phyloP scores from a whole-genome alignment of 106 monocot species.

The Agapanthus africanus region DNA sequence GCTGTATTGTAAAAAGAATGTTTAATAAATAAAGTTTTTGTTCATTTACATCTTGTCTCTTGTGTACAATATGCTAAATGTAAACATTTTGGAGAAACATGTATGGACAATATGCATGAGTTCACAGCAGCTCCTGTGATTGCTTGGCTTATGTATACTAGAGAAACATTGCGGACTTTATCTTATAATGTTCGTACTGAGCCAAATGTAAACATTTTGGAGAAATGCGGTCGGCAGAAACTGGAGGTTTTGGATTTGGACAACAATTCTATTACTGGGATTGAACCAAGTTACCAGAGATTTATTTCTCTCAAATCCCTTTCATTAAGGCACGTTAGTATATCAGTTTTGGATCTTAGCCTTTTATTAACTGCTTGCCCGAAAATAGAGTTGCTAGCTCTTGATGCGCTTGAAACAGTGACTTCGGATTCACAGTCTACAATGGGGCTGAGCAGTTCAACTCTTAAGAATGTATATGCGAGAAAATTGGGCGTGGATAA shows the following conservation, averaged over 20 bases:
- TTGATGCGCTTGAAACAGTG: slow-evolving; percentile 67
- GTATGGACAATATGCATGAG: slow-evolving; percentile 67
- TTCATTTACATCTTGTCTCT: too few relatives aligned
- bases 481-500: slow-evolving; percentile 74
- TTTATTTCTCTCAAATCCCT: slow-evolving; percentile 73
- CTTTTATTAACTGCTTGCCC: slow-evolving; percentile 72
- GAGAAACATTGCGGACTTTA: slow-evolving; percentile 69
- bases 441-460: slow-evolving; percentile 67
- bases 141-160: slow-evolving; percentile 97
- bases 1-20: too few relatives aligned
- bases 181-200: slow-evolving; percentile 69
- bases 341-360: slow-evolving; percentile 82
- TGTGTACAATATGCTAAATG: too few relatives aligned
- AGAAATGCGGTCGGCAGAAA: slow-evolving; percentile 80
- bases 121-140: slow-evolving; percentile 94
- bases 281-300: slow-evolving; percentile 83
- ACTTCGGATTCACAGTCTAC: slow-evolving; percentile 80
- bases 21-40: too few relatives aligned
- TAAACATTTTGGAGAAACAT: slow-evolving; percentile 80
- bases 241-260: slow-evolving; percentile 74
- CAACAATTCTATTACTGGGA: slow-evolving; percentile 67
- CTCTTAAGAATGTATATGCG: slow-evolving; percentile 63
- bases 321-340: slow-evolving; percentile 62
- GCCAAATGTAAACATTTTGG: slow-evolving; percentile 79
- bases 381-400: slow-evolving; percentile 66